Conservation (phyloP, 345 rosid genomes). For the Isatis tinctoria region DNA sequence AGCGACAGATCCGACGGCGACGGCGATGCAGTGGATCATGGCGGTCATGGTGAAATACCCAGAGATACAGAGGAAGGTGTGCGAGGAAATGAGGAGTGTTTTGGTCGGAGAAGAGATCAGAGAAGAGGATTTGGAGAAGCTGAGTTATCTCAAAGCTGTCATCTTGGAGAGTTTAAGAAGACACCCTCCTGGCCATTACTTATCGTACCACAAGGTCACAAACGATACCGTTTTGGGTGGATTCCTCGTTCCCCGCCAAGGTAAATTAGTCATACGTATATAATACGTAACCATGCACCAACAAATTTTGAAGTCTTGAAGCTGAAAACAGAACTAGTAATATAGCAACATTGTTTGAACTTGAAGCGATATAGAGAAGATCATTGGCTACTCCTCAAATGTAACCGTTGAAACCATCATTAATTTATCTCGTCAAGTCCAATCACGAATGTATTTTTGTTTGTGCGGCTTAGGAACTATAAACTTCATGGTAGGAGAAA, state of each 20-base stretch:
- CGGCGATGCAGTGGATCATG: constrained; percentile 38
- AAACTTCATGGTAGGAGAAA: constrained; percentile 38
- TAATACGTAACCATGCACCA: not conserved
- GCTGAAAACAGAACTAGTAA: too few relatives aligned
- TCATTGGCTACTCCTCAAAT: too few relatives aligned
- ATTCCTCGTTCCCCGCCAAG: constrained; percentile 28
- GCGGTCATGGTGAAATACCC: constrained; percentile 33
- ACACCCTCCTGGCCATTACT: constrained; percentile 37
- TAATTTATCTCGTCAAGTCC: not conserved
- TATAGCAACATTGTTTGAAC: too few relatives aligned
- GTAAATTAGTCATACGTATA: not conserved
- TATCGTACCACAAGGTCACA: constrained; percentile 30
- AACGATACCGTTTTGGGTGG: constrained; percentile 35
- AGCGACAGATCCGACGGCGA: constrained; percentile 34
- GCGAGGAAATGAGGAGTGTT: constrained; percentile 22
- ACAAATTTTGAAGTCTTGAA: too few relatives aligned
- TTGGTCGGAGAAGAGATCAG: constrained; percentile 15
- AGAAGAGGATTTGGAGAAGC: constrained; percentile 29
- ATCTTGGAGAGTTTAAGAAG: constrained; percentile 36
- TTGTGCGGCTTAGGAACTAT: constrained; percentile 18
- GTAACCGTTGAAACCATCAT: not conserved
- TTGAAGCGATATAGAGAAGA: too few relatives aligned
- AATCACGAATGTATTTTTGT: not conserved
- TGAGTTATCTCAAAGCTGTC: constrained; percentile 34
- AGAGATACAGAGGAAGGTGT: constrained; percentile 29